A percentile compares a stretch with the other conserved stretches of the same genome.
These are phyloP conservation scores for Syncephalastrum contaminatum DNA, from an alignment of 371 early-diverging fungal species.

Conservation along the genomic window DNA sequence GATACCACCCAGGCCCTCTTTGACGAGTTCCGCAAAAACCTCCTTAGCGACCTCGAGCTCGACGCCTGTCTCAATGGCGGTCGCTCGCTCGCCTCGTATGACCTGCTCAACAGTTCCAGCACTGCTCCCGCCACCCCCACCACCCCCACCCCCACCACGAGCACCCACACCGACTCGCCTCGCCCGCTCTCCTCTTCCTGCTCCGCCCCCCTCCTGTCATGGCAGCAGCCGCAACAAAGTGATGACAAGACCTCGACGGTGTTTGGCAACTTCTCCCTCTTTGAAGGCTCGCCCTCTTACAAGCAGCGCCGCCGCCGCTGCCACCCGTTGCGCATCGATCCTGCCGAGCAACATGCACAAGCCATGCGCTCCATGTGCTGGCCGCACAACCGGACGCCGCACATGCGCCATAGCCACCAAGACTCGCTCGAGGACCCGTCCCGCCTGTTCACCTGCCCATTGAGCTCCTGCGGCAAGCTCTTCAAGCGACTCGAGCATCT, in stretches of 20 bases:
- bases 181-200: constrained; percentile 10
- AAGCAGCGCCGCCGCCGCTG: constrained; percentile 70
- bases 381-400: neutral
- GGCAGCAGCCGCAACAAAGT: constrained; percentile 10
- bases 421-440: neutral
- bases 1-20: constrained; percentile 45
- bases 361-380: constrained; percentile 11
- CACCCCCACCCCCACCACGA: constrained; percentile 4
- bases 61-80: constrained; percentile 23
- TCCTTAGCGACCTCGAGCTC: constrained; percentile 30
- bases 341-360: constrained; percentile 4
- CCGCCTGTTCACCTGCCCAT: constrained; percentile 20
- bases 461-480: constrained; percentile 58
- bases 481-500: constrained; percentile 85
- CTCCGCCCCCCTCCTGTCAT: constrained; percentile 10
- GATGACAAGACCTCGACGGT: constrained; percentile 32
- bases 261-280: constrained; percentile 65
- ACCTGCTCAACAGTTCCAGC: neutral
- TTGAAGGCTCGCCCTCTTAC: constrained; percentile 71
- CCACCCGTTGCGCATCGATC: neutral
- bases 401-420: neutral
- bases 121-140: neutral
- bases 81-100: neutral
- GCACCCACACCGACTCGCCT: too few species aligned
- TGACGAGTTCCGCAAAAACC: constrained; percentile 37